phyloP scores from a whole-genome alignment of 192 early-diverging fungal genomes.

The Coemansia furcata region DNA sequence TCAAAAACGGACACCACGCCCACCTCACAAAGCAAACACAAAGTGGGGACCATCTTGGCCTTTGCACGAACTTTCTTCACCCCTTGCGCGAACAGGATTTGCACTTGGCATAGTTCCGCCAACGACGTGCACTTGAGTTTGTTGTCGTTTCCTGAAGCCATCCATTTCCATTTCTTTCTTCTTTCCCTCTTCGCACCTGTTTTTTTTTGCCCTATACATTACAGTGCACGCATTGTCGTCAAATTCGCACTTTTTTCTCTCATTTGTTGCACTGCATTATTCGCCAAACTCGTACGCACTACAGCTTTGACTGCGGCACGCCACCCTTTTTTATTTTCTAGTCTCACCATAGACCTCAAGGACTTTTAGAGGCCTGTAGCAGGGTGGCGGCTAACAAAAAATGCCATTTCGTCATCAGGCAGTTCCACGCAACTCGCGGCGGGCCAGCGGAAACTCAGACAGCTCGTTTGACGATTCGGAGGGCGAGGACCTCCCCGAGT shows the following conservation, averaged over 20 bases:
- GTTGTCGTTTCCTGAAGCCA: neutral
- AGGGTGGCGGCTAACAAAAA: neutral
- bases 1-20: neutral
- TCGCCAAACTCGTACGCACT: neutral
- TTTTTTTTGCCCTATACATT: neutral
- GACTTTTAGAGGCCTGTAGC: neutral
- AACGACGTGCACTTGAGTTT: neutral
- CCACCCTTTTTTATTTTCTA: neutral
- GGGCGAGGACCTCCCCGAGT: conserved; percentile 53
- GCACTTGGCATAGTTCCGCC: neutral
- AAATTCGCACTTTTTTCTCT: neutral
- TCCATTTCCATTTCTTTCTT: neutral
- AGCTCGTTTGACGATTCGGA: conserved; percentile 44
- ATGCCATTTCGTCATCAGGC: conserved; percentile 42
- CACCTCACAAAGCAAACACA: neutral
- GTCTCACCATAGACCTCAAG: neutral
- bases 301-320: conserved; percentile 1
- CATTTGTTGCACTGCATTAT: neutral
- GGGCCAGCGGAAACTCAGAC: conserved; percentile 36
- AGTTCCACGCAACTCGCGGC: conserved; percentile 31
- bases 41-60: conserved; percentile 2
- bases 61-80: neutral
- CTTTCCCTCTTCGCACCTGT: neutral
- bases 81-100: neutral
- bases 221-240: neutral